Evolutionary conservation across 805 yeast species (phyloP).

Genomic region (Nakazawaea pomicola): DNA sequence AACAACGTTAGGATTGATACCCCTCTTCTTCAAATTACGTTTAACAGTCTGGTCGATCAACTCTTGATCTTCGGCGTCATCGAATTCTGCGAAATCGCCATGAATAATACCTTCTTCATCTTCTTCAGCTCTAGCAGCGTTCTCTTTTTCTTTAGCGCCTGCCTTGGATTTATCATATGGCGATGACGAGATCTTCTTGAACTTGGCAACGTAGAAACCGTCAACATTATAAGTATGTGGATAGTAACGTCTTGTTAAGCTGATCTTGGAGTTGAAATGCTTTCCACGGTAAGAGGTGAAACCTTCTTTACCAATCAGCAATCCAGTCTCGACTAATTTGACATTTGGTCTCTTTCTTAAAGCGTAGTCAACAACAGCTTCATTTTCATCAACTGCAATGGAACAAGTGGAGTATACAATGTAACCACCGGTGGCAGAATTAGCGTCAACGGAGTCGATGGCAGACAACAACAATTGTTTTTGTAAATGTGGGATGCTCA

Average conservation of each 20-base stretch:
- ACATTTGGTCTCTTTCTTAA: constrained; percentile 95
- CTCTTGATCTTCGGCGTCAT: constrained; percentile 67
- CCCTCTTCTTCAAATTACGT: constrained; percentile 61
- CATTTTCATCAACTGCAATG: constrained; percentile 97
- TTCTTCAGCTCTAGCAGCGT: constrained; percentile 74
- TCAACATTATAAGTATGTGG: constrained; percentile 99
- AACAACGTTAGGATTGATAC: constrained; percentile 58
- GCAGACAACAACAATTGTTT: constrained; percentile 92
- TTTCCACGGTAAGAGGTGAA: constrained; percentile 92
- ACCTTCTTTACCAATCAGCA: constrained; percentile 94
- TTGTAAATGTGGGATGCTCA: constrained; percentile 94
- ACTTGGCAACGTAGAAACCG: constrained; percentile 96
- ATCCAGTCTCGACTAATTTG: constrained; percentile 85
- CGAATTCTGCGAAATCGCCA: constrained; percentile 82
- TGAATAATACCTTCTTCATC: constrained; percentile 77
- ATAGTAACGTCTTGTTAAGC: constrained; percentile 88
- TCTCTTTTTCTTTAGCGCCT: constrained; percentile 84
- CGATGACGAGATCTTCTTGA: constrained; percentile 84
- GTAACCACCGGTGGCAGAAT: constrained; percentile 86
- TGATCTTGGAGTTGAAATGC: constrained; percentile 71
- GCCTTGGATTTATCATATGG: constrained; percentile 82
- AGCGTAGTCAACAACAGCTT: constrained; percentile 97
- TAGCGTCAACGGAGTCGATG: constrained; percentile 94
- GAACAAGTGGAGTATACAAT: constrained; percentile 98
- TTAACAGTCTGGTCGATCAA: constrained; percentile 67